Evolutionary conservation across 2,329 filamentous ascomycete species (phyloP).

Genomic region (Geosmithia putterillii): DNA sequence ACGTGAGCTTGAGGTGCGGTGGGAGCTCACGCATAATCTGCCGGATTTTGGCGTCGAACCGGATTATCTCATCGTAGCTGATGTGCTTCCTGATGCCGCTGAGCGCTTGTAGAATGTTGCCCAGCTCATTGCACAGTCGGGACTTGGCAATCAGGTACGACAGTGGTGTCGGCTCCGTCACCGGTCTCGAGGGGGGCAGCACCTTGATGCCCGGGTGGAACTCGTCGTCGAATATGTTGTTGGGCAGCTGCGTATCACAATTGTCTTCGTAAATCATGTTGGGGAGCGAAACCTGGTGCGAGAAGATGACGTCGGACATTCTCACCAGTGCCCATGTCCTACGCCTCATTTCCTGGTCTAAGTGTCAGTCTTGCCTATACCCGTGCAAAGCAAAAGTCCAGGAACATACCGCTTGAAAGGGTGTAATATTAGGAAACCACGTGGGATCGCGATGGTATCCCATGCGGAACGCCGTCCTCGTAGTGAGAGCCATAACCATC

Average conservation of each 20-base stretch:
- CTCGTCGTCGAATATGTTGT: slow-evolving; percentile 73
- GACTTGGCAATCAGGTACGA: slow-evolving; percentile 70
- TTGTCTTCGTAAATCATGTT: slow-evolving; percentile 63
- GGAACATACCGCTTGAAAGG: slow-evolving; percentile 56
- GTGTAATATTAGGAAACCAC: slow-evolving; percentile 58
- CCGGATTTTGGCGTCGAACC: slow-evolving; percentile 48
- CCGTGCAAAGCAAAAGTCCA: too few species aligned
- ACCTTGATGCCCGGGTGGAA: slow-evolving; percentile 56
- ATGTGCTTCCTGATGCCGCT: slow-evolving; percentile 41
- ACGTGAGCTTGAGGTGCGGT: slow-evolving; percentile 64
- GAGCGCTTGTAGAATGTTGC: slow-evolving; percentile 57
- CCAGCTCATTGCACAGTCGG: slow-evolving; percentile 54
- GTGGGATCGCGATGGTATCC: slow-evolving; percentile 69
- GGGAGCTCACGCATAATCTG: slow-evolving; percentile 57
- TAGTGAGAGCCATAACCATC: slow-evolving; percentile 42
- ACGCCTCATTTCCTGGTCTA: slow-evolving; percentile 54
- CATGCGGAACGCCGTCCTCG: slow-evolving; percentile 52
- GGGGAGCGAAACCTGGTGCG: slow-evolving; percentile 56
- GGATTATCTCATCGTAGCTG: slow-evolving; percentile 52
- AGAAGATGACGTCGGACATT: slow-evolving; percentile 65
- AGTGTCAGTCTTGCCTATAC: neutral
- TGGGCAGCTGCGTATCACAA: slow-evolving; percentile 62
- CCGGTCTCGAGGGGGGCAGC: slow-evolving; percentile 55
- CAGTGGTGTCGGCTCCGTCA: slow-evolving; percentile 61
- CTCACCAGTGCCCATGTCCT: slow-evolving; percentile 59